Conservation (phyloP, 352 stramenopile species). For the Saprolegnia parasitica region DNA sequence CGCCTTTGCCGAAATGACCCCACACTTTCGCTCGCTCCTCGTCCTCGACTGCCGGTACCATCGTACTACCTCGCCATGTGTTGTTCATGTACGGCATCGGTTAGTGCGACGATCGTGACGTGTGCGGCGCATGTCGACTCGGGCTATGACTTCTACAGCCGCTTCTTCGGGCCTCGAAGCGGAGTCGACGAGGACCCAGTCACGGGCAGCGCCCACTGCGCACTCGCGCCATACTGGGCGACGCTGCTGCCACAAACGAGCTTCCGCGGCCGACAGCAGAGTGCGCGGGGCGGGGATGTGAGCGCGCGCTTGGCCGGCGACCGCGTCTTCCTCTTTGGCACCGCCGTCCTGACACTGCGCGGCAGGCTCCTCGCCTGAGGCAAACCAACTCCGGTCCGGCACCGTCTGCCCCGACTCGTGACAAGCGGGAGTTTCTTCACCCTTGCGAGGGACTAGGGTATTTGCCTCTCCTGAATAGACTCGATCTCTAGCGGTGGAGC, state of each 20-base stretch:
- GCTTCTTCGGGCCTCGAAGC: conserved; percentile 86
- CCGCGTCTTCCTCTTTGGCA: conserved; percentile 47
- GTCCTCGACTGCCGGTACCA: conserved; percentile 33
- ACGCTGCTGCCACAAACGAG: conserved; percentile 32
- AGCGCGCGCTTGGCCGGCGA: conserved; percentile 37
- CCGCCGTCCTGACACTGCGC: conserved; percentile 37
- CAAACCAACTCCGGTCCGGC: too few species aligned
- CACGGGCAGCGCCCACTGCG: conserved; percentile 88
- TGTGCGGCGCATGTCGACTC: conserved; percentile 29
- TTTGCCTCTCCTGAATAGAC: too few species aligned
- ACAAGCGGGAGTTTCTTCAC: too few species aligned
- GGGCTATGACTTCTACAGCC: conserved; percentile 48
- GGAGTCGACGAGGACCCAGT: conserved; percentile 91
- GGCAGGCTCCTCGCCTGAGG: conserved; percentile 6
- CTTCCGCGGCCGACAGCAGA: conserved; percentile 43
- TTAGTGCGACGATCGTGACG: conserved; percentile 39
- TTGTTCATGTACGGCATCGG: neutral
- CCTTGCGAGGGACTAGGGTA: too few species aligned
- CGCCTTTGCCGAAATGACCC: conserved; percentile 28
- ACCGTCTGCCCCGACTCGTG: too few species aligned
- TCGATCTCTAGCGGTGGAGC: too few species aligned
- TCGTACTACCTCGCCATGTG: neutral
- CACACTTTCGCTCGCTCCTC: conserved; percentile 35
- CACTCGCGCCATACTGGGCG: conserved; percentile 82
- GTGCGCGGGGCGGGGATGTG: conserved; percentile 44